These are phyloP conservation scores for Apophysomyces trapeziformis DNA, from an alignment of 371 early-diverging fungal species.

Conservation along the genomic window DNA sequence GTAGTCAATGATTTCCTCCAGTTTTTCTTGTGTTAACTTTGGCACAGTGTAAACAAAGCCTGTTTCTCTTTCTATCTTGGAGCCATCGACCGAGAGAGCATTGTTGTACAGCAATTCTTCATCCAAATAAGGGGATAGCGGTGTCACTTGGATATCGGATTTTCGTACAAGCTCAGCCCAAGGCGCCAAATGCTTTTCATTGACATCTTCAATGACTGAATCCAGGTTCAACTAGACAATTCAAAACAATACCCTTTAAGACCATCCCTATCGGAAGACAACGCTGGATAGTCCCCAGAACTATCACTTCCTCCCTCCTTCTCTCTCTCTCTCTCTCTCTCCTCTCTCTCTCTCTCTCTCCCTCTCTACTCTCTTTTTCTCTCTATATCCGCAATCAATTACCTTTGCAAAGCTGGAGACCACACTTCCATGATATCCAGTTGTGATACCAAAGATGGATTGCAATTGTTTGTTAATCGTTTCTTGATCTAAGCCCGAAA, in stretches of 20 bases:
- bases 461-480: conserved; percentile 71
- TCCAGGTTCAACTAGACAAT: conserved; percentile 70
- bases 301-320: too few relatives aligned
- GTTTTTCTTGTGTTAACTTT: conserved; percentile 60
- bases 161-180: conserved; percentile 68
- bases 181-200: conserved; percentile 87
- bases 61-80: conserved; percentile 71
- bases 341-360: too few relatives aligned
- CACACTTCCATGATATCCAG: conserved; percentile 82
- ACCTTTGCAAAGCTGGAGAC: conserved; percentile 85
- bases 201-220: conserved; percentile 86
- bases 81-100: conserved; percentile 77
- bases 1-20: conserved; percentile 73
- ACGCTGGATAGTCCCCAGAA: not conserved
- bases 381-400: not conserved
- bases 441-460: conserved; percentile 80
- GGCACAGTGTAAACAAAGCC: conserved; percentile 78
- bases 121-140: conserved; percentile 94
- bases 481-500: conserved; percentile 69
- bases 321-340: too few relatives aligned
- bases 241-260: not conserved
- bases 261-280: not conserved
- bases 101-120: conserved; percentile 86
- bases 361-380: too few relatives aligned
- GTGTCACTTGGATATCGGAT: conserved; percentile 76